Evolutionary conservation across 805 yeast species (phyloP).

Genomic region (Kodamaea hsintzibuensis): DNA sequence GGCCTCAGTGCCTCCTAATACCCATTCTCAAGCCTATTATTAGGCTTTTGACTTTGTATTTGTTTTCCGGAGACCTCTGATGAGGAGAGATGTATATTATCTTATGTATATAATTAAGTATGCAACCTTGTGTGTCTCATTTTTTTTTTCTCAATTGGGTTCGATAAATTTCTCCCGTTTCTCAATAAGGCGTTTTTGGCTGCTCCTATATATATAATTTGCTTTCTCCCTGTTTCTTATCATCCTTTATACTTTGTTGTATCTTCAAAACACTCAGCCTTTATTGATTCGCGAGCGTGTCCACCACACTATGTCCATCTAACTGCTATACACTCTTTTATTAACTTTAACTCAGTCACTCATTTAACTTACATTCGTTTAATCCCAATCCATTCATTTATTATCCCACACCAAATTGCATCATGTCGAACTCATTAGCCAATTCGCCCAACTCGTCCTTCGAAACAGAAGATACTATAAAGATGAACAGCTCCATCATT

Average conservation of each 20-base stretch:
- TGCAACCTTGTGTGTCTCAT: slow-evolving; percentile 2
- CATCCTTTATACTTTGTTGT: slow-evolving; percentile 8
- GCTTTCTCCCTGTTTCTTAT: slow-evolving; percentile 4
- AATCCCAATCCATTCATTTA: neutral
- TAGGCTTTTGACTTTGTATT: neutral
- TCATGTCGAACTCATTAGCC: slow-evolving; percentile 15
- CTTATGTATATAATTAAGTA: slow-evolving; percentile 2
- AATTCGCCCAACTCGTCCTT: slow-evolving; percentile 21
- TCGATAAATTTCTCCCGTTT: neutral
- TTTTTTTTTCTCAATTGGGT: neutral
- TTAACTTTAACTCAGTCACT: neutral
- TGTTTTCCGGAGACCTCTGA: slow-evolving; percentile 1
- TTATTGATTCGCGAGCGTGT: neutral
- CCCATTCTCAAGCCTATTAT: slow-evolving; percentile 1
- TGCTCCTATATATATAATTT: slow-evolving; percentile 4
- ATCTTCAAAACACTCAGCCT: neutral
- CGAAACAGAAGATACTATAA: slow-evolving; percentile 24
- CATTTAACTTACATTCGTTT: neutral
- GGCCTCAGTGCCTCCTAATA: neutral
- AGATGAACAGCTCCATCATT: slow-evolving; percentile 17
- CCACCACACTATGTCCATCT: neutral
- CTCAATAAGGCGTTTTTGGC: slow-evolving; percentile 1
- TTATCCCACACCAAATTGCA: neutral
- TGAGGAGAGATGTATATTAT: neutral
- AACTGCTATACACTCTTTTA: slow-evolving; percentile 4